phyloP scores from a whole-genome alignment of 805 yeast species.

The Millerozyma acaciae region DNA sequence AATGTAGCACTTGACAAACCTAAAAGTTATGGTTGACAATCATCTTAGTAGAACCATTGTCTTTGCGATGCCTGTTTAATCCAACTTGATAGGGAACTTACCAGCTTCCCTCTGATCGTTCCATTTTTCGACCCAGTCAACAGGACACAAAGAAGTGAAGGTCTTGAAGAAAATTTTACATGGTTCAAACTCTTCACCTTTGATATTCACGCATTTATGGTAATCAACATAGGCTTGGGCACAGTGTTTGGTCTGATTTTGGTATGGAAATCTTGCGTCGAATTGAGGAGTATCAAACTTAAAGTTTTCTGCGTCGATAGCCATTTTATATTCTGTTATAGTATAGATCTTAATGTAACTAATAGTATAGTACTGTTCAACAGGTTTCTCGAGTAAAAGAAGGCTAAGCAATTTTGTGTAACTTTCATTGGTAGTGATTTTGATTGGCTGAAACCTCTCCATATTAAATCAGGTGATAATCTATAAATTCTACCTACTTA shows the following conservation, averaged over 20 bases:
- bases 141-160: conserved; percentile 80
- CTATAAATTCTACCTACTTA: no score
- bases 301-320: conserved; percentile 36
- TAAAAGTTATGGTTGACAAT: no score
- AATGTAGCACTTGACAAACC: no score
- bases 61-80: no score
- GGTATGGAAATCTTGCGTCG: conserved; percentile 95
- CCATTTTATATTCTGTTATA: conserved; percentile 20
- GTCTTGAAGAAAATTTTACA: conserved; percentile 93
- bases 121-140: conserved; percentile 84
- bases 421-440: conserved; percentile 1
- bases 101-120: conserved; percentile 73
- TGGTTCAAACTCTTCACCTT: conserved; percentile 98
- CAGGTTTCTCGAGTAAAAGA: conserved; percentile 1
- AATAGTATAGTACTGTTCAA: not conserved
- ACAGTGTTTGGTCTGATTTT: conserved; percentile 97
- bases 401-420: conserved; percentile 1
- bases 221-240: conserved; percentile 97
- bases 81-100: conserved; percentile 41
- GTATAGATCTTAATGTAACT: not conserved
- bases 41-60: no score
- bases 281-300: conserved; percentile 48
- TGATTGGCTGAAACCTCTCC: conserved; percentile 2
- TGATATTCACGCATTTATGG: conserved; percentile 93
- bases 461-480: not conserved